Conservation (phyloP, 768 basidiomycete genomes). For the Leccinum uliginosum region DNA sequence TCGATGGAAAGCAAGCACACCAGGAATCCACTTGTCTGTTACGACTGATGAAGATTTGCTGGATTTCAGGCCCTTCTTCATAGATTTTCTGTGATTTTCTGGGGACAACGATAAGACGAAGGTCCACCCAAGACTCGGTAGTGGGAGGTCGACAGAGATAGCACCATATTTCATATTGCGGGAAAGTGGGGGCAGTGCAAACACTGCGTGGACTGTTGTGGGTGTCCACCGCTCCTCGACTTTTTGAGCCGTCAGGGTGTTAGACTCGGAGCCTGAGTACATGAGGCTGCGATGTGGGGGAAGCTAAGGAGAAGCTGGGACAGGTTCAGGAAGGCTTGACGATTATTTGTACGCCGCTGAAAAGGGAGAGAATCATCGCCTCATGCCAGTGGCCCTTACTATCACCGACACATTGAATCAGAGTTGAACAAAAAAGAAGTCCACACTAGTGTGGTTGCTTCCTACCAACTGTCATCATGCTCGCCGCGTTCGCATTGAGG, state of each 20-base stretch:
- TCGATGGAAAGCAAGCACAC: slow-evolving; percentile 9
- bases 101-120: slow-evolving; percentile 14
- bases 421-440: neutral
- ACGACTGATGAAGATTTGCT: too few relatives aligned
- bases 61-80: neutral
- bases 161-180: neutral
- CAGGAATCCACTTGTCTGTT: neutral
- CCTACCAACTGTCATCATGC: too few relatives aligned
- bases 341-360: neutral
- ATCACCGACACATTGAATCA: neutral
- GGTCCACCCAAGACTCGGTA: slow-evolving; percentile 12
- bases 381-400: slow-evolving; percentile 6
- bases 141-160: slow-evolving; percentile 8
- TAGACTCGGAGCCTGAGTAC: neutral
- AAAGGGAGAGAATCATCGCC: neutral
- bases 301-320: neutral
- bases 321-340: neutral
- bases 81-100: neutral
- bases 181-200: neutral
- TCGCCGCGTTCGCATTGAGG: too few relatives aligned
- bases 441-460: neutral
- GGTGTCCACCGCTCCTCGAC: slow-evolving; percentile 16
- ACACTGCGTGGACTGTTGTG: slow-evolving; percentile 9
- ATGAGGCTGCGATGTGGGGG: neutral
- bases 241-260: neutral